These are phyloP conservation scores for Trichophyton mentagrophytes DNA, from an alignment of 2,329 filamentous ascomycete species.

Conservation along the genomic window DNA sequence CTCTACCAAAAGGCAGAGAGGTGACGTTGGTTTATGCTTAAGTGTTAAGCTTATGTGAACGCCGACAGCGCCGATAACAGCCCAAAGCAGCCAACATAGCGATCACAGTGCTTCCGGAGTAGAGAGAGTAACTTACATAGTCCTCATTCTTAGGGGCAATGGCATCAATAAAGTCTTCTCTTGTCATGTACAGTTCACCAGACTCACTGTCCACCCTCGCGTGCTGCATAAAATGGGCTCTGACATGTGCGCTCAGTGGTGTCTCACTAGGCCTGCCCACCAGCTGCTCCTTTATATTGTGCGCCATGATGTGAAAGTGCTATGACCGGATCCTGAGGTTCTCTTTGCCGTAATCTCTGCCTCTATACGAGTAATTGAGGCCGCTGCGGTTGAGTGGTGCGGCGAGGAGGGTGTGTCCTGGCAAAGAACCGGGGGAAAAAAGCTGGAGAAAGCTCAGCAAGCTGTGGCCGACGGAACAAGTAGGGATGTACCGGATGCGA, in stretches of 20 bases:
- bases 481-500: neutral
- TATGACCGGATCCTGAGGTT: neutral
- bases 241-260: conserved; percentile 61
- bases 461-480: neutral
- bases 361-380: neutral
- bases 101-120: neutral
- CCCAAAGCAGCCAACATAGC: neutral
- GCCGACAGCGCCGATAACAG: neutral
- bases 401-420: neutral
- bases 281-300: conserved; percentile 67
- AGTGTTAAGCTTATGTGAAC: neutral
- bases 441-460: neutral
- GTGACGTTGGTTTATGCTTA: neutral
- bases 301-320: conserved; percentile 17
- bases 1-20: too few relatives aligned
- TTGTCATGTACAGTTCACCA: conserved; percentile 67
- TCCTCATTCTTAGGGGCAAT: conserved; percentile 78
- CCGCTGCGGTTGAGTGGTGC: neutral
- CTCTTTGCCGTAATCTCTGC: too few relatives aligned
- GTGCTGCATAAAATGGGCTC: conserved; percentile 61
- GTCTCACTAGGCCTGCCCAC: conserved; percentile 47
- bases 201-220: conserved; percentile 61
- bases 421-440: neutral
- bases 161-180: conserved; percentile 80
- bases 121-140: conserved; percentile 54